Evolutionary conservation across 2,329 filamentous ascomycete genomes (phyloP).

Genomic region (Lecanicillium sp.): DNA sequence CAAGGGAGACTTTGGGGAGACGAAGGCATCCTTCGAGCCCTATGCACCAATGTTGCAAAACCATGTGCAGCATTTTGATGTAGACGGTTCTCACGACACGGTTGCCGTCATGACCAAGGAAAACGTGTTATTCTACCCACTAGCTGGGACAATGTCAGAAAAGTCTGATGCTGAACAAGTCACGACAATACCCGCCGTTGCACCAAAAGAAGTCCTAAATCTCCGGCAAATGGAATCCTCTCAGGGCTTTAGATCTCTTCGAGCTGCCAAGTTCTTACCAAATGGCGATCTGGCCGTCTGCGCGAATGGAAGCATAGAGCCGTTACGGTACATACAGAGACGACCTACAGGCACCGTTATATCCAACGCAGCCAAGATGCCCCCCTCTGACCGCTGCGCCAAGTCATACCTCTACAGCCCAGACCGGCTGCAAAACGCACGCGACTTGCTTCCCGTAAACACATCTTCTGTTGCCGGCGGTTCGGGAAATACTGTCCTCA

Average conservation of each 20-base stretch:
- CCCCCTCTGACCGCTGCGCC: neutral
- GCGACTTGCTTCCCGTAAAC: conserved; percentile 30
- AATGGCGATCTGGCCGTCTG: conserved; percentile 3
- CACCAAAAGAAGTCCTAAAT: neutral
- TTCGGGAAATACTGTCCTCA: conserved; percentile 27
- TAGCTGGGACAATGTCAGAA: conserved; percentile 1
- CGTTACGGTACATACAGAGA: conserved; percentile 29
- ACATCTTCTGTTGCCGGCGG: conserved; percentile 13
- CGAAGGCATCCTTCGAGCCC: conserved; percentile 13
- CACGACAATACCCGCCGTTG: neutral
- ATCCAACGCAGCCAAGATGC: conserved; percentile 22
- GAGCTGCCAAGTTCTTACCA: neutral
- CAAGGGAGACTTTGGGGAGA: conserved; percentile 16
- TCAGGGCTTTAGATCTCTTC: neutral
- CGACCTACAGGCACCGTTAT: conserved; percentile 28
- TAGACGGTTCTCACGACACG: conserved; percentile 7
- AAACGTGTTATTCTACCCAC: conserved; percentile 10
- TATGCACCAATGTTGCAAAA: conserved; percentile 3
- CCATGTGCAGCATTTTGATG: conserved; percentile 11
- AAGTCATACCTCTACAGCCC: conserved; percentile 4
- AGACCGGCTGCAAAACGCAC: conserved; percentile 10
- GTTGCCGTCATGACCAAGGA: conserved; percentile 11
- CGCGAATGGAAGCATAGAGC: conserved; percentile 13
- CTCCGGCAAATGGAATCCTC: neutral
- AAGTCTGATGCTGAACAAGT: neutral